Evolutionary conservation across 768 basidiomycete species (phyloP), one percentile per base, ranked within the genome.

Genomic region (Pulveroboletus sp.): DNA sequence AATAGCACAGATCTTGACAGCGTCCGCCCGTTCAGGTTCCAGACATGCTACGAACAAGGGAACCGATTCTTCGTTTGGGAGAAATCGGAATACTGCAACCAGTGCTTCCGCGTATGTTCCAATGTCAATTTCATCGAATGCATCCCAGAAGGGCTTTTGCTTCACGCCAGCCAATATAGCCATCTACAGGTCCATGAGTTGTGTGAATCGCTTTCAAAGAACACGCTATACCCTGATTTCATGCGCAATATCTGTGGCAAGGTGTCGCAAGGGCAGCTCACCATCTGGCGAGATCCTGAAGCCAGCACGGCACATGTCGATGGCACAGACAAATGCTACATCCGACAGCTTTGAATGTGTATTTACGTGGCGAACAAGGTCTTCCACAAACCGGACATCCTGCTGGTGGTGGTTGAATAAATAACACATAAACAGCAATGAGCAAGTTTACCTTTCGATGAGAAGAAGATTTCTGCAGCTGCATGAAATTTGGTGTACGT

Each of bases 11-110:
- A 85, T 79, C 71, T 93, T 93, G 56, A 90, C 80, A 2, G 85
- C 85, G 21, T 91, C 87, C 1, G 88, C 85, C 25, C 86, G 79
- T 57, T 90, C 87, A 9, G 90, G 81, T 47, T 86, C 82, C 35
- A 91, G 62, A 53, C 89, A 88, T 13, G 72, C 71, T 19, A 70
- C 59, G 60, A 93, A 88, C 6, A 91, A 59, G 0, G 73, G 72
- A 7, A 83, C 40, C 3, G 81, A 74, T 33, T 89, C 85, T 37
- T 82, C 78, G 36, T 75, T 69, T 0, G 85, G 77, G 19, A 89
- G 64, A 56, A 86, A 88, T 13, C 88, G 79, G 63, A 79, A 93
- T 10, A 91, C 65, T 2, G 79, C 77, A 2, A 85, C 85, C 9
- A 97, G 70, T 0, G 82, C 84, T 54, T 91, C 85, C 1, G 84